Conservation (phyloP, 164 flowering plant genomes). For the Magnolia kwangsiensis region DNA sequence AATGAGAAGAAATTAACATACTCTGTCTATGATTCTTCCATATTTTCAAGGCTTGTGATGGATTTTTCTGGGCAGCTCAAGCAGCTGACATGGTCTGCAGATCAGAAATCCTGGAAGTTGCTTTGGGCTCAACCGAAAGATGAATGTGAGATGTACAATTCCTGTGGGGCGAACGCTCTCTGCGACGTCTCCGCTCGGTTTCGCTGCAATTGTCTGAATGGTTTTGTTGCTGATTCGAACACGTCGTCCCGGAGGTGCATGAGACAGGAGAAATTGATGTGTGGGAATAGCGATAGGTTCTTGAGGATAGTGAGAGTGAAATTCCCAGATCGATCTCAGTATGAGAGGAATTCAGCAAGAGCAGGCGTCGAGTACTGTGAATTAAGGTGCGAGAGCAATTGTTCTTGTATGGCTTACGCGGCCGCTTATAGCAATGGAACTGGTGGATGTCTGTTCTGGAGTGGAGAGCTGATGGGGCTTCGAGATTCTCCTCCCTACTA, state of each 20-base stretch:
- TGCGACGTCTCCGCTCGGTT: background rate
- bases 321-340: background rate
- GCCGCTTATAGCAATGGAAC: background rate
- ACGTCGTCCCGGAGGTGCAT: background rate
- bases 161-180: conserved; percentile 3
- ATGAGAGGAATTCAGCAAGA: background rate
- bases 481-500: background rate
- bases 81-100: conserved; percentile 3
- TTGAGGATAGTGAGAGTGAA: background rate
- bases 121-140: background rate
- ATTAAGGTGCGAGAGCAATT: background rate
- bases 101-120: conserved; percentile 8
- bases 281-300: background rate
- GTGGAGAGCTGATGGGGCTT: background rate
- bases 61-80: background rate
- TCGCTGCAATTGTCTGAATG: background rate
- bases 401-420: conserved; percentile 3
- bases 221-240: background rate
- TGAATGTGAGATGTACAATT: background rate
- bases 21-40: background rate
- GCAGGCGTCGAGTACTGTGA: background rate
- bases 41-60: background rate
- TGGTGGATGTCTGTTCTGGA: background rate
- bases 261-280: background rate
- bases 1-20: background rate